Evolutionary conservation across 768 basidiomycete genomes (phyloP).

Genomic region (Podaxis carcinomalis): DNA sequence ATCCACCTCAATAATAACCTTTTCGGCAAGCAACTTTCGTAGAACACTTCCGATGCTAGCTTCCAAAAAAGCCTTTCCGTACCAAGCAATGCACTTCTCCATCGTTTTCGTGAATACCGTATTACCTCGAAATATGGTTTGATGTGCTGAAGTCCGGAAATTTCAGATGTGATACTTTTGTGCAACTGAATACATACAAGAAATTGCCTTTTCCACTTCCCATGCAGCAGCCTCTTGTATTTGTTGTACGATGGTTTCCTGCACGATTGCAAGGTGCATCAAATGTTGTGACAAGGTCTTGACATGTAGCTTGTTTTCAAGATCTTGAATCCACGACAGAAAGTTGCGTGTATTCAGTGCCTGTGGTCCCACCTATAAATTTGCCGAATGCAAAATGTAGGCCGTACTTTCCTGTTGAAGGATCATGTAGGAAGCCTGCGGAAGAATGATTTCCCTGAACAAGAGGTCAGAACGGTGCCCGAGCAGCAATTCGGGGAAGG

Average conservation of each 20-base stretch:
- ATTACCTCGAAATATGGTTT: constrained; percentile 70
- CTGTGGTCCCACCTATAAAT: background rate
- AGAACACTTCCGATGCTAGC: constrained; percentile 71
- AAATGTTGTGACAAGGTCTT: constrained; percentile 59
- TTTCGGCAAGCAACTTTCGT: constrained; percentile 66
- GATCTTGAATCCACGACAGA: constrained; percentile 71
- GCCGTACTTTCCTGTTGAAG: constrained; percentile 50
- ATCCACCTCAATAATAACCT: constrained; percentile 80
- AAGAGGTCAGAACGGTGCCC: constrained; percentile 9
- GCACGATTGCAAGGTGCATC: constrained; percentile 67
- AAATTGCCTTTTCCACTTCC: constrained; percentile 66
- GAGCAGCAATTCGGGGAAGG: background rate
- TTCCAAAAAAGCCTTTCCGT: constrained; percentile 78
- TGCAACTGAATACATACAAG: constrained; percentile 36
- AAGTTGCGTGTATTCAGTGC: constrained; percentile 48
- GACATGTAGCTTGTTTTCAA: constrained; percentile 62
- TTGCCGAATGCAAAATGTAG: background rate
- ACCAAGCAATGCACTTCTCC: constrained; percentile 77
- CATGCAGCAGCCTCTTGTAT: constrained; percentile 64
- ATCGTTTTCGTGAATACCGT: constrained; percentile 69
- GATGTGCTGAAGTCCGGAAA: constrained; percentile 49
- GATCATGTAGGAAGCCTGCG: constrained; percentile 55
- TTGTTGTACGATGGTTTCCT: constrained; percentile 58
- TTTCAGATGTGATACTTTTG: background rate
- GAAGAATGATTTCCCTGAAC: constrained; percentile 73